Percentiles rank a stretch among this genome's conserved stretches.
Evolutionary conservation across 2,329 filamentous ascomycete species (phyloP).

Genomic region (Clonostachys byssicola): DNA sequence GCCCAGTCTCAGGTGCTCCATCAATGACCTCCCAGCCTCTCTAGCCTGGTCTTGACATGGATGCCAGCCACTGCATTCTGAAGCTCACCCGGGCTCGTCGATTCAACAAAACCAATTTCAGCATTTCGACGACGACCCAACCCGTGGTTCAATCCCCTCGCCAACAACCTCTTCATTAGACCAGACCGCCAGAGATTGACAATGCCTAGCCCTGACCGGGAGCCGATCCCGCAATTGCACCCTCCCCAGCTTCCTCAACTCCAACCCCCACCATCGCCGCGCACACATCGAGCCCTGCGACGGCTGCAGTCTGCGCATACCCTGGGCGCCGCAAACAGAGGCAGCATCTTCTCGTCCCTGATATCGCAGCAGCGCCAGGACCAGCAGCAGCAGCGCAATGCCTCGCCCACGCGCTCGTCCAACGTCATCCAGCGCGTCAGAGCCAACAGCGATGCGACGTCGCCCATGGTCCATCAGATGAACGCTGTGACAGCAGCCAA

Average conservation of each 20-base stretch:
- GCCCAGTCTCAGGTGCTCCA: no score
- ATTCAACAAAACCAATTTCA: no score
- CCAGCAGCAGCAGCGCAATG: conserved; percentile 34
- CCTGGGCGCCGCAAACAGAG: conserved; percentile 36
- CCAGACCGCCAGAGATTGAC: neutral
- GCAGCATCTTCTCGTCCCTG: conserved; percentile 36
- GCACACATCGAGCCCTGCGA: conserved; percentile 63
- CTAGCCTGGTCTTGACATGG: no score
- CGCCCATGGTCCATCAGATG: conserved; percentile 29
- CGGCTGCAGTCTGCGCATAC: conserved; percentile 74
- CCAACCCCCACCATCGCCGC: conserved; percentile 55
- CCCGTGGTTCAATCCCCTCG: no score
- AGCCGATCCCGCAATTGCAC: neutral
- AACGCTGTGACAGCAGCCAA: conserved; percentile 25
- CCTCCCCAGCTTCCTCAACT: conserved; percentile 28
- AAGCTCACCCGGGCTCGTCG: no score
- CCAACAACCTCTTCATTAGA: no score
- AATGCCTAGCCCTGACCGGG: conserved; percentile 5
- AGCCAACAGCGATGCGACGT: conserved; percentile 69
- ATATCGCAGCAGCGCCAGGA: conserved; percentile 60
- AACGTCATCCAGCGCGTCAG: conserved; percentile 24
- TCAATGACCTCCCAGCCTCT: no score
- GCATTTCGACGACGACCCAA: no score
- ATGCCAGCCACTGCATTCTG: no score
- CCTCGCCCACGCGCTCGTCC: conserved; percentile 20